Base-by-base conservation (phyloP, 192 early-diverging fungal genomes). In the Podila verticillata region DNA sequence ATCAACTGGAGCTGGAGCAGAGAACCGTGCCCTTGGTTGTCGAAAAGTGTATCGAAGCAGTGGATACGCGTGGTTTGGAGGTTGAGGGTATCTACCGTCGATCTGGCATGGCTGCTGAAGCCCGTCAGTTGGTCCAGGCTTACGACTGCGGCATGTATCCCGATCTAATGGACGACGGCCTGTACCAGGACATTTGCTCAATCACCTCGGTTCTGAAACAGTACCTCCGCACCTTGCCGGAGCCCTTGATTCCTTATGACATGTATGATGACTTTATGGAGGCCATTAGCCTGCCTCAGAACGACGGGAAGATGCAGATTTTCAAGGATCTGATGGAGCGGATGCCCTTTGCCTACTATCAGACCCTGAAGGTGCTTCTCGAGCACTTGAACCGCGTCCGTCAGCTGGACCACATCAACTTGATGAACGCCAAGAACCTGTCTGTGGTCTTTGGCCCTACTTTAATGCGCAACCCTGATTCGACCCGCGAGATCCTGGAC, bases 371-470 rank as follows among this genome's bases (percentile, higher is more conserved):
- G 63, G 82, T 83, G 34, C 67, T 95, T 65, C 85, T 93, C 65
- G 64, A 69, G 48, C 94, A 95, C 69, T 74, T 93, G 63, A 81
- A 91, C 68, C 74, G 89, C 20, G 92, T 99, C 10, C 83, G 87
- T 5, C 60, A 88, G 35, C 66, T 86, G 29, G 84, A 87, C 36
- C 70, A 74, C 36, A 81, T 87, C 29, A 99, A 99, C 82, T 88
- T 94, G 63, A 99, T 99, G 97, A 91, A 89, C 5, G 81, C 94
- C 48, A 95, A 96, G 78, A 99, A 98, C 62, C 79, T 99, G 61
- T 90, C 95, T 26, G 95, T 97, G 39, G 95, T 99, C 30, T 97
- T 99, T 92, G 96, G 92, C 6, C 95, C 95, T 13, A 97, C 93
- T 7, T 73, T 99, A 31, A 75, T 95, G 84, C 89, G 90, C 17